A percentile compares a stretch with the other conserved stretches of the same genome.
Evolutionary conservation across 2,329 filamentous ascomycete genomes (phyloP).

Genomic region (Arthrobotrys iridis): DNA sequence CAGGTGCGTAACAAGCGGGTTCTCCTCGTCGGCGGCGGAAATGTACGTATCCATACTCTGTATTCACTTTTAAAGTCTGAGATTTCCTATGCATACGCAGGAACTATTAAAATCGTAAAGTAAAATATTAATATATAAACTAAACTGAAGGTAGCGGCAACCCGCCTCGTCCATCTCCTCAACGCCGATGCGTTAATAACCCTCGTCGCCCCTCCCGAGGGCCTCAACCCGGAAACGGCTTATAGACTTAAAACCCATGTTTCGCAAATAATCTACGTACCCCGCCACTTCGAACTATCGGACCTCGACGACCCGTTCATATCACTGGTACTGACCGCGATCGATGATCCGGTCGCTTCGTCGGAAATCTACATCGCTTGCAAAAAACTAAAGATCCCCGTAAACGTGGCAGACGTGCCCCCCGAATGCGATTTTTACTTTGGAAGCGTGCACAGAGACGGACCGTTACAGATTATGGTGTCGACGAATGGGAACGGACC

Average conservation of each 20-base stretch:
- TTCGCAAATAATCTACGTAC: constrained; percentile 79
- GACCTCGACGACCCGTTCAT: constrained; percentile 75
- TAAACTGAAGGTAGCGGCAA: constrained; percentile 98
- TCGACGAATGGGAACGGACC: constrained; percentile 98
- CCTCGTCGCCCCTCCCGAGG: constrained; percentile 79
- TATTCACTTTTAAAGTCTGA: background rate
- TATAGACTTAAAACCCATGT: constrained; percentile 73
- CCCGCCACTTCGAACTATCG: constrained; percentile 84
- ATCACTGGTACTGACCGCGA: constrained; percentile 90
- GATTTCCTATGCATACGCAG: background rate
- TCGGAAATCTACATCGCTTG: constrained; percentile 92
- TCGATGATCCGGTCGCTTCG: constrained; percentile 93
- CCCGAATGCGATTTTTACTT: constrained; percentile 99
- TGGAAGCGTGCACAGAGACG: constrained; percentile 92
- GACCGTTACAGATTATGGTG: constrained; percentile 97
- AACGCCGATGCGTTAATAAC: constrained; percentile 93
- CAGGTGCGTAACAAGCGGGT: constrained; percentile 89
- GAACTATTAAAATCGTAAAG: constrained; percentile 35
- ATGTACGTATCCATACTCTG: constrained; percentile 70
- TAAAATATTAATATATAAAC: too few species aligned
- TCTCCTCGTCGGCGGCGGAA: constrained; percentile 92
- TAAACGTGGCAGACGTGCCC: constrained; percentile 96
- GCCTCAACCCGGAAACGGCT: constrained; percentile 87
- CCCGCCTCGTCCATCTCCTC: constrained; percentile 90
- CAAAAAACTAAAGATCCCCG: constrained; percentile 82